Percentiles rank a stretch among this genome's conserved stretches.
Conservation (phyloP, 148 eudicot genomes). For the Spergularia bocconei region DNA sequence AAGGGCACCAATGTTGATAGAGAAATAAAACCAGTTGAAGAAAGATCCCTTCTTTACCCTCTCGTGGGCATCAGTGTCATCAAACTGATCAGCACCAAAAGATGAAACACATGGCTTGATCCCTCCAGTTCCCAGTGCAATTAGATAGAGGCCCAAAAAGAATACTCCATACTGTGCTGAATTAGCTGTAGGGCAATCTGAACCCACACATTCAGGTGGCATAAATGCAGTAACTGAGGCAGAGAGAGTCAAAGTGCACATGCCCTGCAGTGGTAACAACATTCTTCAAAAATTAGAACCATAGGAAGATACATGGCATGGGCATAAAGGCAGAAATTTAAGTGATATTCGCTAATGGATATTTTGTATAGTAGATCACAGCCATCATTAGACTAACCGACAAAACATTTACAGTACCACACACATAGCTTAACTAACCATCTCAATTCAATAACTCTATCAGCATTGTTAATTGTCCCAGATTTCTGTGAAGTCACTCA, state of each 20-base stretch:
- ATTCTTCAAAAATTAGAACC: neutral
- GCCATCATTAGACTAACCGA: neutral
- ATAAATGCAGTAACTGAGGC: constrained; percentile 41
- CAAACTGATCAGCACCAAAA: constrained; percentile 59
- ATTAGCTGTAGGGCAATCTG: constrained; percentile 47
- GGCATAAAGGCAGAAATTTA: neutral
- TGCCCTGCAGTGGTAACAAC: constrained; percentile 26
- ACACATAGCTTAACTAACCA: neutral
- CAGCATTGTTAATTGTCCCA: too few species aligned
- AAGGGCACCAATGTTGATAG: constrained; percentile 47
- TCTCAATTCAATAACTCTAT: too few species aligned
- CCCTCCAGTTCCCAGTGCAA: constrained; percentile 55
- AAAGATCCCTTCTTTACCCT: constrained; percentile 47
- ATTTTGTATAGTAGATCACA: neutral
- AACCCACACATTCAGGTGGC: constrained; percentile 36
- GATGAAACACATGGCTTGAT: constrained; percentile 58
- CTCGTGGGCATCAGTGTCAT: constrained; percentile 46
- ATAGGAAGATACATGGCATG: neutral
- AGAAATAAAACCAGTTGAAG: constrained; percentile 53
- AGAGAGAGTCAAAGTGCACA: constrained; percentile 55
- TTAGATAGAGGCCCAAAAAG: constrained; percentile 49
- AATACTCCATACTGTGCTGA: constrained; percentile 37
- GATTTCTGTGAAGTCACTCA: too few species aligned
- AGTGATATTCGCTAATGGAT: neutral
- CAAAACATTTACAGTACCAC: neutral